These are phyloP conservation scores for Botrytis elliptica DNA, from an alignment of 2,329 filamentous ascomycete genomes.

Conservation along the genomic window DNA sequence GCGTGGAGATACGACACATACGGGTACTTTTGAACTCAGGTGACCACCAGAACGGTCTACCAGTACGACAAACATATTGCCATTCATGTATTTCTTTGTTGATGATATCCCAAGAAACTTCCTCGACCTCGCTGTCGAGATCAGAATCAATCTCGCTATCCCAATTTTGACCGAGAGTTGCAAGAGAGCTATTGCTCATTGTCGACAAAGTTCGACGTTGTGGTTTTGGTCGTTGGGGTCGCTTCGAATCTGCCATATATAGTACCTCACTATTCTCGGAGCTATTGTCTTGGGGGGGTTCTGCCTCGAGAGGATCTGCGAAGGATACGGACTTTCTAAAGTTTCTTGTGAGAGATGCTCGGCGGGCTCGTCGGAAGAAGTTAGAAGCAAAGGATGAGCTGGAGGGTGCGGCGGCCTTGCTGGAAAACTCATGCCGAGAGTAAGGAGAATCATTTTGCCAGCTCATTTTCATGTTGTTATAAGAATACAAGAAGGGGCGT, in stretches of 20 bases:
- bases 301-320: conserved; percentile 1
- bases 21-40: conserved; percentile 31
- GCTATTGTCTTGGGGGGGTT: conserved; percentile 18
- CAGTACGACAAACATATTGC: conserved; percentile 37
- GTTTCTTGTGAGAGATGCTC: conserved; percentile 17
- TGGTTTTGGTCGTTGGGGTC: conserved; percentile 14
- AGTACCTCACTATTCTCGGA: conserved; percentile 33
- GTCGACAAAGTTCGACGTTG: conserved; percentile 31
- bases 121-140: conserved; percentile 23
- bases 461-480: conserved; percentile 9
- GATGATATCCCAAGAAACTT: conserved; percentile 34
- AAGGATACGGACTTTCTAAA: conserved; percentile 16
- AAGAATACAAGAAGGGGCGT: conserved; percentile 6
- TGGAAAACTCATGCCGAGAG: conserved; percentile 13
- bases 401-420: not conserved
- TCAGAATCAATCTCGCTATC: conserved; percentile 17
- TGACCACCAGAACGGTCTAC: conserved; percentile 39
- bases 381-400: conserved; percentile 1
- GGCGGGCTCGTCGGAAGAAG: conserved; percentile 13
- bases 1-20: conserved; percentile 21
- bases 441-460: conserved; percentile 12
- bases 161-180: conserved; percentile 24
- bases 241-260: conserved; percentile 27
- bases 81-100: conserved; percentile 38
- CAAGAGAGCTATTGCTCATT: conserved; percentile 29